Percentiles rank a stretch among this genome's conserved stretches.
Evolutionary conservation across 352 stramenopile genomes (phyloP).

Genomic region (Elongisporangium senticosum): DNA sequence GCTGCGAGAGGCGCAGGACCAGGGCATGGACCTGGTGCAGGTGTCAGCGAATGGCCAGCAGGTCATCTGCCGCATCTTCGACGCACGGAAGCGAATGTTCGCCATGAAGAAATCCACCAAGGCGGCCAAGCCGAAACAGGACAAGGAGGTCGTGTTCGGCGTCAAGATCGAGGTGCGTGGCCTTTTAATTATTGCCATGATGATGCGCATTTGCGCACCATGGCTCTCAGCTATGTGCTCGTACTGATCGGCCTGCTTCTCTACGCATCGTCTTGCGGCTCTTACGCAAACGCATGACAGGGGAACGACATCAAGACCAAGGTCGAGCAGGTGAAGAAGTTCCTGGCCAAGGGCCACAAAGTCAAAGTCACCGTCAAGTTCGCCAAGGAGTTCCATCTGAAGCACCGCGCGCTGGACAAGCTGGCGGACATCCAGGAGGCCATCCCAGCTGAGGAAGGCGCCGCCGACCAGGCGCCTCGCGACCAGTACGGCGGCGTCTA

Average conservation of each 20-base stretch:
- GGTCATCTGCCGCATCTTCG: constrained; percentile 60
- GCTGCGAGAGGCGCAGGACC: constrained; percentile 35
- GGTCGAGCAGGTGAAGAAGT: constrained; percentile 58
- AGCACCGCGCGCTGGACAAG: constrained; percentile 37
- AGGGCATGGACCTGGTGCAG: constrained; percentile 70
- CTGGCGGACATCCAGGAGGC: constrained; percentile 35
- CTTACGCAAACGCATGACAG: constrained; percentile 12
- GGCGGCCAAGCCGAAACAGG: constrained; percentile 52
- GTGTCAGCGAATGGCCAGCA: constrained; percentile 37
- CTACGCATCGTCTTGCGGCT: neutral
- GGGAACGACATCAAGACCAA: constrained; percentile 67
- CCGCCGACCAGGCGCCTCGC: constrained; percentile 19
- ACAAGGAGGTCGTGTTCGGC: constrained; percentile 69
- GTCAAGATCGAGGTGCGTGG: constrained; percentile 69
- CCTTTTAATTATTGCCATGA: neutral
- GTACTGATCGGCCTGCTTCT: neutral
- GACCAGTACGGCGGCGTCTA: constrained; percentile 60
- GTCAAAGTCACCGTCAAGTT: constrained; percentile 77
- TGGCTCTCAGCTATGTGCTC: neutral
- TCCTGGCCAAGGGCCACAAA: constrained; percentile 72
- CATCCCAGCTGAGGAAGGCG: constrained; percentile 35
- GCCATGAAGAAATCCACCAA: constrained; percentile 63
- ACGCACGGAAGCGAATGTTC: constrained; percentile 72
- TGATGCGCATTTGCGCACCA: neutral
- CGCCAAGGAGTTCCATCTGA: constrained; percentile 49